Evolutionary conservation across 176 grass and related monocot species (phyloP), one percentile per base, ranked within the genome.

Genomic region (Musa troglodytarum): DNA sequence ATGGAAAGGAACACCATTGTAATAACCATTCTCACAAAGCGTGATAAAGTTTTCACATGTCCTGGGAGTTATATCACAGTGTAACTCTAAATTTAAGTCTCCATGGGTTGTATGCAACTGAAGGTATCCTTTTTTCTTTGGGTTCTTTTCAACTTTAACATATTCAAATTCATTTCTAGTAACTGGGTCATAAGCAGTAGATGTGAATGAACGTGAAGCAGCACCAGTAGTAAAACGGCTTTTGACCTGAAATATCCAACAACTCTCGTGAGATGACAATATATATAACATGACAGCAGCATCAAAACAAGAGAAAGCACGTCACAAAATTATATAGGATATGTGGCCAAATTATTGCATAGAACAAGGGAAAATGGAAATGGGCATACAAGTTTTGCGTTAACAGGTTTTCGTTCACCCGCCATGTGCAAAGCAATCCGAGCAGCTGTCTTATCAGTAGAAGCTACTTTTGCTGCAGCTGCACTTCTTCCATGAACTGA

Each of bases 81-180:
- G 94, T 74, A 98, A 83, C 84, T 98, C 94, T 69, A 98, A 43
- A 81, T 98, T 98, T 78, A 98, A 84, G 74, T 98, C 94, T 70
- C 90, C 90, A 76, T 98, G 94, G 25, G 90, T 93, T 50, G 94
- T 98, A 82, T 98, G 90, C 75, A 98, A 74, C 53, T 98, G 94
- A 82, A 90, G 71, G 63, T 98, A 98, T 79, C 94, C 94, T 87
- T 98, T 98, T 82, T 93, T 98, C 85, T 98, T 93, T 26, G 90
- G 94, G 79, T 90, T 93, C 76, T 82, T 98, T 87, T 98, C 94
- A 72, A 91, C 84, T 78, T 91, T 98, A 74, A 98, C 81, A 77
- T 93, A 93, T 76, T 93, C 94, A 79, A 76, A 89, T 65, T 98
- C 88, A 61, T 98, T 98, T 87, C 83, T 83, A 9, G 94, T 98